Percentiles rank a stretch among this genome's conserved stretches.
phyloP scores from a whole-genome alignment of 805 yeast genomes.

The Yarrowia divulgata region DNA sequence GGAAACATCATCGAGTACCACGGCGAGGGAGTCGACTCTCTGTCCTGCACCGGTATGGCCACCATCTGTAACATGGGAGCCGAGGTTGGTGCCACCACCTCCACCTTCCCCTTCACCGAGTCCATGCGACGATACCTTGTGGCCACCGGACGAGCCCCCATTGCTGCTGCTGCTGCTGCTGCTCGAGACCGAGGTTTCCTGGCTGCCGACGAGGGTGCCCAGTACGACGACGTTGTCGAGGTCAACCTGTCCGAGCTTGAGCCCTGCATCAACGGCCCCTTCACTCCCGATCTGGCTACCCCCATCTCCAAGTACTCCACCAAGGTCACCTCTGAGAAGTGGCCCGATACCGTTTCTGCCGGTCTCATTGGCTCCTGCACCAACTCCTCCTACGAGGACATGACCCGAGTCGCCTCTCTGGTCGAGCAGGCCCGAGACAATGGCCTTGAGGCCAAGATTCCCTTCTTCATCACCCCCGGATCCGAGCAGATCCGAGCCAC shows the following conservation, averaged over 20 bases:
- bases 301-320: conserved; percentile 83
- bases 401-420: conserved; percentile 93
- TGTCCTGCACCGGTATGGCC: conserved; percentile 99
- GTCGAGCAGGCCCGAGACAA: conserved; percentile 85
- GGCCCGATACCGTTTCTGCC: conserved; percentile 88
- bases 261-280: conserved; percentile 97
- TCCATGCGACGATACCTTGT: conserved; percentile 79
- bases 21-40: conserved; percentile 88
- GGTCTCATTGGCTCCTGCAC: conserved; percentile 99
- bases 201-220: conserved; percentile 84
- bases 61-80: conserved; percentile 99
- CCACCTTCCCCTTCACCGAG: conserved; percentile 91
- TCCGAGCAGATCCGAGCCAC: conserved; percentile 98
- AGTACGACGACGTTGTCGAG: conserved; percentile 92
- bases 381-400: conserved; percentile 97
- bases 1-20: conserved; percentile 96
- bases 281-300: conserved; percentile 97
- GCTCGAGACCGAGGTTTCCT: conserved; percentile 66
- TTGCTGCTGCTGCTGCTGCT: conserved; percentile 79
- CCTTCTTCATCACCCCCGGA: conserved; percentile 97
- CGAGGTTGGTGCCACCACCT: conserved; percentile 98
- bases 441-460: conserved; percentile 88
- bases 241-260: conserved; percentile 85
- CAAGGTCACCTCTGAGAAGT: conserved; percentile 72
- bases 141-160: conserved; percentile 83